Evolutionary conservation across 108 stramenopile species (phyloP), one percentile per base, ranked within the genome.

Genomic region (Epithemia pelagica): DNA sequence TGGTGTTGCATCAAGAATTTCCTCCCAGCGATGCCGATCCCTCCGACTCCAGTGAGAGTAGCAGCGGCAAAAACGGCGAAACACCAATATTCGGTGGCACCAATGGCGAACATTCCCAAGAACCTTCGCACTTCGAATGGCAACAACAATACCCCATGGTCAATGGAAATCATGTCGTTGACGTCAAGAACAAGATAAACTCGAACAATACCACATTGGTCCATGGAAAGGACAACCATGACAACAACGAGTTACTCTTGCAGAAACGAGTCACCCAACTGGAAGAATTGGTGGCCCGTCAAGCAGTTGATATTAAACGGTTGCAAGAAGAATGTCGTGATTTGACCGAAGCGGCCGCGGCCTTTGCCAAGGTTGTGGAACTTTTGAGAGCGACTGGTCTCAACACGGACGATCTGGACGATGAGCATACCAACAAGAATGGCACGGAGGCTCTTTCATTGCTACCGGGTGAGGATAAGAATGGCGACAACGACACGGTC

Each of bases 361-460:
- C 80, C 25, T 86, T 92, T 72, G 72, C 72, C 21, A 68, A 76
- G 28, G 83, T 90, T 0, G 51, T 92, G 7, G 73, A 86, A 30
- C 30, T 91, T 28, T 68, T 91, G 30, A 74, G 82, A 37, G 75
- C 85, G 37, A 84, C 90, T 32, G 90, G 90, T 7, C 64, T 91
- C 51, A 65, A 74, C 46, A 62, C 77, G 5, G 58, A 30, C 10
- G 21, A 56, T 22, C 32, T n/a, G 15, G 25, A 52, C 51, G 18
- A 28, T 32, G 32, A 58, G n/a, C 21, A 67, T 10, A 46, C 37
- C 37, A 46, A 46, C 5, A 46, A 52, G 28, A 64, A 31, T 65
- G 69, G 23, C 58, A 54, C 8, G 28, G 25, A 8, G 25, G n/a
- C n/a, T n/a, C n/a, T n/a, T n/a, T n/a, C n/a, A n/a, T n/a, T n/a